Conservation (phyloP, 495 filamentous ascomycete species). For the Lophiostoma macrostomum region DNA sequence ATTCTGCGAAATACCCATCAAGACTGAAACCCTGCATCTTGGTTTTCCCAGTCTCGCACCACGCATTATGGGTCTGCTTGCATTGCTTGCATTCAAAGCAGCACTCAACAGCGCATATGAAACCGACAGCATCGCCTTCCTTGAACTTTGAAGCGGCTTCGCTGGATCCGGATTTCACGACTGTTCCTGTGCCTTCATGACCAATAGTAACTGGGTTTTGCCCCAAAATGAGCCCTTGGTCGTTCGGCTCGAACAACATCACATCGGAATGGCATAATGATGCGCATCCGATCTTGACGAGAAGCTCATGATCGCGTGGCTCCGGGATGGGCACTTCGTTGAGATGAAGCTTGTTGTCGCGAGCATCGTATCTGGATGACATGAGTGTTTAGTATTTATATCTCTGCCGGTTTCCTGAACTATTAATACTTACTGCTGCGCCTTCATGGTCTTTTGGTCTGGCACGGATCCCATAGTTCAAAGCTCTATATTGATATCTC, state of each 20-base stretch:
- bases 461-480: slow-evolving; percentile 13
- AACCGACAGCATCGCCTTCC: slow-evolving; percentile 35
- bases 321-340: slow-evolving; percentile 32
- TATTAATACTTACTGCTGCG: slow-evolving; percentile 17
- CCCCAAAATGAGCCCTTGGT: slow-evolving; percentile 31
- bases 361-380: slow-evolving; percentile 24
- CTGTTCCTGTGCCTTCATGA: slow-evolving; percentile 34
- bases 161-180: slow-evolving; percentile 26
- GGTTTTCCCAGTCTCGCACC: slow-evolving; percentile 30
- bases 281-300: slow-evolving; percentile 35
- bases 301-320: slow-evolving; percentile 32
- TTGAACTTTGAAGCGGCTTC: slow-evolving; percentile 33
- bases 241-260: slow-evolving; percentile 38
- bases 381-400: not conserved
- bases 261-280: slow-evolving; percentile 39
- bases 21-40: slow-evolving; percentile 36
- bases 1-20: slow-evolving; percentile 38
- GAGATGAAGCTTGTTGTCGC: slow-evolving; percentile 31
- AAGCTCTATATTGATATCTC: not conserved
- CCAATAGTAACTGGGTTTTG: slow-evolving; percentile 34
- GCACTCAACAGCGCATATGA: slow-evolving; percentile 33
- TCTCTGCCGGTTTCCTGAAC: not conserved
- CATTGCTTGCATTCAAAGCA: slow-evolving; percentile 37
- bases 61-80: slow-evolving; percentile 19
- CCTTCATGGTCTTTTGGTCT: slow-evolving; percentile 11